Conservation (phyloP, 73 alveolate species). For the Paramecium caudatum region DNA sequence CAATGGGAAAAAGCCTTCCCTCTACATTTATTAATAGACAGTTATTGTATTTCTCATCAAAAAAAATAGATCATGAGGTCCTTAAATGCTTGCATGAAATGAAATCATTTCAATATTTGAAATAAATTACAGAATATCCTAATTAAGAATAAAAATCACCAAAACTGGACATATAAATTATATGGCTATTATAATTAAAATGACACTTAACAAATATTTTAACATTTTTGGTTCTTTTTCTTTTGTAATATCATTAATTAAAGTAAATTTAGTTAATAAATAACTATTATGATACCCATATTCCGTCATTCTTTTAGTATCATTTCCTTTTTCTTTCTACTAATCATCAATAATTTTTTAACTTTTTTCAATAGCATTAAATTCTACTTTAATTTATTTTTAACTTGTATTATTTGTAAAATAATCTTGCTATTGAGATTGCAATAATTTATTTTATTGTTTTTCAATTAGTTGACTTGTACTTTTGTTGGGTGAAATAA, state of each 20-base stretch:
- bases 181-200: background rate
- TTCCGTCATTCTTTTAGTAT: background rate
- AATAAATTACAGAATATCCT: slow-evolving; percentile 9
- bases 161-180: background rate
- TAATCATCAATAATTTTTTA: background rate
- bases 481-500: background rate
- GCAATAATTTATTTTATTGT: background rate
- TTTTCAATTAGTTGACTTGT: slow-evolving; percentile 7
- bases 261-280: background rate
- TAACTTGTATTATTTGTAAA: background rate
- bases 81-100: slow-evolving; percentile 23
- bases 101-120: slow-evolving; percentile 42
- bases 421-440: background rate
- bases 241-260: background rate
- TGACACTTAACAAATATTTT: background rate
- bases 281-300: background rate
- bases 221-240: background rate
- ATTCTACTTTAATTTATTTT: background rate
- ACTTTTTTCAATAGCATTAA: background rate
- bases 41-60: slow-evolving; percentile 18
- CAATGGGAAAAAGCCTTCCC: slow-evolving; percentile 23
- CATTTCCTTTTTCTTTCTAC: background rate
- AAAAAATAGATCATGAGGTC: slow-evolving; percentile 58
- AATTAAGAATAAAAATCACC: background rate
- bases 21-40: slow-evolving; percentile 42